Evolutionary conservation across 352 stramenopile species (phyloP).

Genomic region (Pythium brachiatum): DNA sequence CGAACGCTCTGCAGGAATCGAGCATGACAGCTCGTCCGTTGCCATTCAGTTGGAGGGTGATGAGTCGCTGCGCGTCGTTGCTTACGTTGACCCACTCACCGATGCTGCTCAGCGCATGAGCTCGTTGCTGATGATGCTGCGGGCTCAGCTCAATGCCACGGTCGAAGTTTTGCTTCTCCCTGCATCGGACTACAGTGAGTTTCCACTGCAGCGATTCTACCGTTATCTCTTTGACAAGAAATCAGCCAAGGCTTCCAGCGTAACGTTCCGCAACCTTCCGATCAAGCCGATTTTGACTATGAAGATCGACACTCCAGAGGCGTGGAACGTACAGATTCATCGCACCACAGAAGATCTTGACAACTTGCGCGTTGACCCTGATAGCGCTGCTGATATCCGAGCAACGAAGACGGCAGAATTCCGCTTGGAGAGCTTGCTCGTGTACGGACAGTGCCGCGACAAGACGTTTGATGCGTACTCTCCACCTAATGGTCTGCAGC

Average conservation of each 20-base stretch:
- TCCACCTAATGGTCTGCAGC: slow-evolving; percentile 89
- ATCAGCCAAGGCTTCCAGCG: slow-evolving; percentile 34
- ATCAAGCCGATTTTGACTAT: slow-evolving; percentile 89
- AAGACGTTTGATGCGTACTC: slow-evolving; percentile 75
- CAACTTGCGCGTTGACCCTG: slow-evolving; percentile 86
- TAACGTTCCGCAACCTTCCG: slow-evolving; percentile 80
- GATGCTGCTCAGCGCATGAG: slow-evolving; percentile 87
- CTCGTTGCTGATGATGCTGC: slow-evolving; percentile 81
- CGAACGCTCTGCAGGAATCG: slow-evolving; percentile 35
- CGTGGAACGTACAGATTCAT: slow-evolving; percentile 91
- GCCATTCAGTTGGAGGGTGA: slow-evolving; percentile 41
- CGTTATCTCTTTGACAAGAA: slow-evolving; percentile 84
- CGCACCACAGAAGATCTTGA: slow-evolving; percentile 82
- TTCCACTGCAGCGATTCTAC: slow-evolving; percentile 93
- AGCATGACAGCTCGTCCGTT: slow-evolving; percentile 36
- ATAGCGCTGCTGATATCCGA: slow-evolving; percentile 46
- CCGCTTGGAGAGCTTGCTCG: slow-evolving; percentile 85
- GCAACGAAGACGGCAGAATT: slow-evolving; percentile 76
- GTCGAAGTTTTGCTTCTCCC: slow-evolving; percentile 70
- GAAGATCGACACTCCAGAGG: slow-evolving; percentile 91
- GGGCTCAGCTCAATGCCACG: slow-evolving; percentile 64
- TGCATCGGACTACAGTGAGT: slow-evolving; percentile 69
- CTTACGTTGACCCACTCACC: slow-evolving; percentile 90
- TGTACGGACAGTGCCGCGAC: slow-evolving; percentile 90
- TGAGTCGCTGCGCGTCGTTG: slow-evolving; percentile 56